Base-by-base conservation (phyloP, 306 rosid species). In the Prunus armeniaca region DNA sequence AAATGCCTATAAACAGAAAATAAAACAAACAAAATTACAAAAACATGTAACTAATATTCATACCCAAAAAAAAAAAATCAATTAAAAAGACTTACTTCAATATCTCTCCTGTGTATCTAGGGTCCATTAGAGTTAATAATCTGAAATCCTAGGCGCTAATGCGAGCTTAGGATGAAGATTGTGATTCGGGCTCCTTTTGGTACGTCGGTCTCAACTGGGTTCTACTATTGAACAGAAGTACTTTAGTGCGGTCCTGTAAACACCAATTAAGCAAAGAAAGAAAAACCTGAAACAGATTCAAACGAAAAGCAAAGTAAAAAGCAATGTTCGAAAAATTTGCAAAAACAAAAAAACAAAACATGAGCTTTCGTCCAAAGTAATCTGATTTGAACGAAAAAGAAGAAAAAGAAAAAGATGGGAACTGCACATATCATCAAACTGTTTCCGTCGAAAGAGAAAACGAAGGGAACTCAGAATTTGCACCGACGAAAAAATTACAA, bases 61-160 rank as follows among this genome's bases (percentile, higher is more conserved):
- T 19, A 62, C 22, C 3, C 1, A 25, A 25, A 25, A 25, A 25
- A 1, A 5, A 22, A 46, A 32, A 28, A 56, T 47, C 3, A 0
- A 65, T 9, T 9, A 3, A 73, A 41, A 27, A 52, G 47, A 79
- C 75, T 71, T 78, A 84, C 91, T 87, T 84, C 78, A 84, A 57
- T 25, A 84, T 69, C 70, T 84, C 88, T 64, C 84, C 91, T 11
- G 75, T 47, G 68, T 78, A 56, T 70, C 68, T 81, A 6, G 91
- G 81, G 69, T 87, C 91, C 91, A 87, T 87, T 45, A 22, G 14
- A 9, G 28, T 43, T 17, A 28, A 45, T 9, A 17, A 9, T 38
- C 41, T 41, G 67, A 43, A 71, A 71, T 17, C 65, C 46, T 12
- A 13, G 66, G 20, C 7, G 76, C 52, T 20, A 71, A 72, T 72